Evolutionary conservation across 2,329 filamentous ascomycete genomes (phyloP), one percentile per base, ranked within the genome.

Genomic region (Penicillium sp.): DNA sequence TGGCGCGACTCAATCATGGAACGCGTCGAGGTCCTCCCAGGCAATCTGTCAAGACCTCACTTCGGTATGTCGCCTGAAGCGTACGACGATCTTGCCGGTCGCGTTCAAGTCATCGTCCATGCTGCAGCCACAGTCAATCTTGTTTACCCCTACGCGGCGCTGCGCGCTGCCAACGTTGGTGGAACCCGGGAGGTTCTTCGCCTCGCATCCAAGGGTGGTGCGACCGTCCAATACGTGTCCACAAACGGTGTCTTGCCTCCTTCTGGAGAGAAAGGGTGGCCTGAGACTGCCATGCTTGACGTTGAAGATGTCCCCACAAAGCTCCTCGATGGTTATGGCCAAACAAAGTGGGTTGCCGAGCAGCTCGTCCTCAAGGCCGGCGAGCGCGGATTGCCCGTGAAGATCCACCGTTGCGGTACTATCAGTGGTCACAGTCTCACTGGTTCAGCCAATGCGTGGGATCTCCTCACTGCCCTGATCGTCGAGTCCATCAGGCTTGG

Each of bases 271-370:
- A 78, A 84, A 35, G 86, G 88, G 10, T 92, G 88, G 88, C 71
- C 81, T 1, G 89, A 92, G 67, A 81, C 85, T 55, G 75, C 82
- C 9, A 84, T 86, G 73, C 75, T 92, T 14, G 77, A 80, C 27
- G 79, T 89, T 4, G 81, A 87, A 11, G 82, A 86, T 42, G 88
- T 91, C 1, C 85, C 87, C 0, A 81, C 77, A 39, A 87, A 87
- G 66, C 75, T 91, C 5, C 72, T 81, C 1, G 87, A 90, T 62
- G 88, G 88, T 1, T 91, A 91, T 56, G 87, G 87, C 0, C 88
- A 90, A 69, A 89, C 87, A 0, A 91, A 91, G 66, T 91, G 88
- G 88, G 88, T 89, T 27, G 87, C 88, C 2, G 88, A 91, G 67
- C 84, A 87, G 67, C 83, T 91, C 3, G 84, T 89, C 8, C 76